Evolutionary conservation across 2,329 filamentous ascomycete genomes (phyloP).

Genomic region (Aspergillus awamori): DNA sequence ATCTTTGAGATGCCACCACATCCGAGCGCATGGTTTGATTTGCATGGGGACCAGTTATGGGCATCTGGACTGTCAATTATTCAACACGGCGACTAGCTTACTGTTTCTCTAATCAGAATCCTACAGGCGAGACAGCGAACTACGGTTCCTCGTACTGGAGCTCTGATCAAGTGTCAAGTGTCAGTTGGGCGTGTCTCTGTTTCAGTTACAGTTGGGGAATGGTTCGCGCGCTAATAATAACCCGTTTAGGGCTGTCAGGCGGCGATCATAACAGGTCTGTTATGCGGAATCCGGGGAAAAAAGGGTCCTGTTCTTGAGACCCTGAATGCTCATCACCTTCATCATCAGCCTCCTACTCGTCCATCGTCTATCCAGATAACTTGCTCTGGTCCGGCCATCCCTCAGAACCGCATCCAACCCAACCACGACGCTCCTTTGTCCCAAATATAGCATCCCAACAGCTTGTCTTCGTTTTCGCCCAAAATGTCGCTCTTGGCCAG

Average conservation of each 20-base stretch:
- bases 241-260: neutral
- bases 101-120: too few species aligned
- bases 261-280: neutral
- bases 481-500: slow-evolving; percentile 5
- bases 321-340: neutral
- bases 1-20: neutral
- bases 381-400: too few species aligned
- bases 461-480: neutral
- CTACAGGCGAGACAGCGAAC: too few species aligned
- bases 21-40: too few species aligned
- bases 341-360: neutral
- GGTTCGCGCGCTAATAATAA: neutral
- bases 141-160: neutral
- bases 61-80: too few species aligned
- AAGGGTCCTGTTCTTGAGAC: slow-evolving; percentile 1
- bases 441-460: neutral
- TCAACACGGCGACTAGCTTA: too few species aligned
- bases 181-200: neutral
- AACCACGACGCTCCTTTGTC: neutral
- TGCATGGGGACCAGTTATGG: too few species aligned
- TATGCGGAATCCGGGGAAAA: slow-evolving; percentile 7
- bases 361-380: too few species aligned
- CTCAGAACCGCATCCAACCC: too few species aligned
- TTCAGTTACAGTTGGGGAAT: neutral
- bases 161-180: neutral